Evolutionary conservation across 2,329 filamentous ascomycete genomes (phyloP).

Genomic region (Alternaria postmessia): DNA sequence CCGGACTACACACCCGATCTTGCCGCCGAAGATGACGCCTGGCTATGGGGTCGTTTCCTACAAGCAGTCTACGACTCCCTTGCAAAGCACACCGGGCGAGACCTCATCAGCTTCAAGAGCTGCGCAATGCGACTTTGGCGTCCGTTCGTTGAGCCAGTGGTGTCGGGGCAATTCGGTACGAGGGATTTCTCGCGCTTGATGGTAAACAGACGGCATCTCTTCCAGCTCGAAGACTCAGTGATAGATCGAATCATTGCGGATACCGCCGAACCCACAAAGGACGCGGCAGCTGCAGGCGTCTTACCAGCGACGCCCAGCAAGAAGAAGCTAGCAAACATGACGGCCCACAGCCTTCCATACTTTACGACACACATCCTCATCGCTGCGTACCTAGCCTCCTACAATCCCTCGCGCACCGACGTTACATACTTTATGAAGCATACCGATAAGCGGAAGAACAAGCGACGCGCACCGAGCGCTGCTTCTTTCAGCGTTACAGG

Average conservation of each 20-base stretch:
- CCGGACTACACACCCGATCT: conserved; percentile 56
- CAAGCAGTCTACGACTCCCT: conserved; percentile 88
- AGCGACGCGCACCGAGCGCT: conserved; percentile 50
- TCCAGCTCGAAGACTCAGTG: conserved; percentile 76
- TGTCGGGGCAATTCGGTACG: conserved; percentile 74
- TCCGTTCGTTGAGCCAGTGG: conserved; percentile 80
- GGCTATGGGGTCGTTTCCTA: conserved; percentile 82
- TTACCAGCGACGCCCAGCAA: conserved; percentile 22
- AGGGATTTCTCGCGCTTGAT: conserved; percentile 87
- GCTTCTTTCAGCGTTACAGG: conserved; percentile 18
- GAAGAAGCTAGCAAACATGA: conserved; percentile 27
- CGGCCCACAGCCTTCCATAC: conserved; percentile 67
- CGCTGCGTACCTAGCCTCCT: conserved; percentile 81
- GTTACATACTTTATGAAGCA: conserved; percentile 77
- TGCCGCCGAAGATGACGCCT: conserved; percentile 66
- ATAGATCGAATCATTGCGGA: conserved; percentile 65
- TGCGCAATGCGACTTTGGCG: conserved; percentile 82
- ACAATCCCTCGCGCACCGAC: conserved; percentile 79
- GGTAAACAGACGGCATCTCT: conserved; percentile 71
- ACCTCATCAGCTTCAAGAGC: conserved; percentile 74
- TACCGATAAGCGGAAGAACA: conserved; percentile 60
- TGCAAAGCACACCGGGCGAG: conserved; percentile 79
- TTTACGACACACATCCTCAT: conserved; percentile 77
- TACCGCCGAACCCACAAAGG: not conserved
- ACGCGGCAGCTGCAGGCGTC: not conserved